Percentiles rank a stretch among this genome's conserved stretches.
Conservation (phyloP, 495 filamentous ascomycete species). For the Annulohypoxylon moriforme region DNA sequence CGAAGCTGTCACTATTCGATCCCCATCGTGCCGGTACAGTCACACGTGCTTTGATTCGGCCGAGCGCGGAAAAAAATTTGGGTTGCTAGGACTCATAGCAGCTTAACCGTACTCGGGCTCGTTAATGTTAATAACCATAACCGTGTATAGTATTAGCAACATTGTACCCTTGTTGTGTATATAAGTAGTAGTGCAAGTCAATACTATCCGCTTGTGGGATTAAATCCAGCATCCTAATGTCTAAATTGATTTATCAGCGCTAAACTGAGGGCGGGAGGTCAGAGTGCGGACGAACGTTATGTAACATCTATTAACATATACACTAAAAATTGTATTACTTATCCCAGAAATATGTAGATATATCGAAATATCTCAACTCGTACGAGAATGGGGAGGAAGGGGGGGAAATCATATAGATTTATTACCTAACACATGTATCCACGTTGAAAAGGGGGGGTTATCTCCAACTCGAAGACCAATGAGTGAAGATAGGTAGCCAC, state of each 20-base stretch:
- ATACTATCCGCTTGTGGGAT: neutral
- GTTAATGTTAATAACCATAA: neutral
- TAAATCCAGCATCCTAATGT: neutral
- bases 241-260: neutral
- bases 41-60: neutral
- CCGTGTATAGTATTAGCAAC: neutral
- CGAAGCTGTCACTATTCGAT: neutral
- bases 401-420: neutral
- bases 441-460: neutral
- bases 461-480: conserved; percentile 12
- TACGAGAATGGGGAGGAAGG: neutral
- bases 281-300: too few relatives aligned
- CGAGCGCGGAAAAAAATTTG: neutral
- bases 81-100: neutral
- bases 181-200: neutral
- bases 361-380: neutral
- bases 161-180: neutral
- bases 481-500: neutral
- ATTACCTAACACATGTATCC: neutral
- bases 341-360: neutral
- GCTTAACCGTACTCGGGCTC: neutral
- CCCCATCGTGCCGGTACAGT: neutral
- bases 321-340: neutral
- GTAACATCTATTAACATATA: too few relatives aligned
- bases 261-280: neutral